A percentile compares a stretch with the other conserved stretches of the same genome.
These are phyloP conservation scores for Peziza echinospora DNA, from an alignment of 495 filamentous ascomycete genomes.

Conservation along the genomic window DNA sequence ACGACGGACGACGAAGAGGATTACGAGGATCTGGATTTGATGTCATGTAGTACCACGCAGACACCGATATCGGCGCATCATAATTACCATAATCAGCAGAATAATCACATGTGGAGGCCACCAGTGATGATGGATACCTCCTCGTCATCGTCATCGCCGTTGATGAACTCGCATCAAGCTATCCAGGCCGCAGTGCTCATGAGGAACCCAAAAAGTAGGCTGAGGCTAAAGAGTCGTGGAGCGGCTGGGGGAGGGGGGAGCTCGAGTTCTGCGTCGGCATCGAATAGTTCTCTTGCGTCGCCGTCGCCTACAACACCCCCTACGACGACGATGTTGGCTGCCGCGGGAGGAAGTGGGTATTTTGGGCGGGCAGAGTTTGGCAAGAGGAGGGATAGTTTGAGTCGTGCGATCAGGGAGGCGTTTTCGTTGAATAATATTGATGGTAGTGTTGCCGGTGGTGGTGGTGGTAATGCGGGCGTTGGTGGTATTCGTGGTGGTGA, in stretches of 20 bases:
- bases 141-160: slow-evolving; percentile 16
- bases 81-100: slow-evolving; percentile 3
- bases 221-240: slow-evolving; percentile 10
- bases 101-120: too few relatives aligned
- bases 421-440: slow-evolving; percentile 2
- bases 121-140: slow-evolving; percentile 6
- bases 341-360: slow-evolving; percentile 8
- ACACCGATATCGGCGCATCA: background rate
- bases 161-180: slow-evolving; percentile 14
- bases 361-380: slow-evolving; percentile 6
- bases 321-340: slow-evolving; percentile 1
- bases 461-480: slow-evolving; percentile 4
- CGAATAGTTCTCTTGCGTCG: slow-evolving; percentile 6
- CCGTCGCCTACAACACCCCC: slow-evolving; percentile 11
- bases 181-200: background rate
- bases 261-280: slow-evolving; percentile 4
- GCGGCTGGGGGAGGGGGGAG: slow-evolving; percentile 8
- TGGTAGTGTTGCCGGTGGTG: background rate
- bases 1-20: slow-evolving; percentile 16
- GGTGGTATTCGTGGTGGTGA: background rate
- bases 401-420: slow-evolving; percentile 10
- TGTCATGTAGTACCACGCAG: background rate
- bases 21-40: slow-evolving; percentile 13
- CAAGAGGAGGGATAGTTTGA: slow-evolving; percentile 14
- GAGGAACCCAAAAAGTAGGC: background rate